phyloP scores from a whole-genome alignment of 1,284 basidiomycete species.

The Cutaneotrichosporon daszewskae region DNA sequence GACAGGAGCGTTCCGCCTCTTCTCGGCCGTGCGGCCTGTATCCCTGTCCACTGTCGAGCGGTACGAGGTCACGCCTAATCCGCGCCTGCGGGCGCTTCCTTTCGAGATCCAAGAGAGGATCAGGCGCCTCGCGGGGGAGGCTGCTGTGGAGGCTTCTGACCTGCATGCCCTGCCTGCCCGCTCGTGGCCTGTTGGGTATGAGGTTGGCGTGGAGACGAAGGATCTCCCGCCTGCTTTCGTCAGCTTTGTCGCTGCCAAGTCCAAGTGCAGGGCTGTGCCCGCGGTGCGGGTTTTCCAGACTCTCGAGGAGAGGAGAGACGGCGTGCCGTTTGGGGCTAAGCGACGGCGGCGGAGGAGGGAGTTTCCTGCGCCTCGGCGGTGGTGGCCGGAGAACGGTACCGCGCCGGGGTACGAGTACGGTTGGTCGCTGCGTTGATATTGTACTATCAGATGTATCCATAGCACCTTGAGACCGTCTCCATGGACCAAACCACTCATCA shows the following conservation, averaged over 20 bases:
- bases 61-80: constrained; percentile 17
- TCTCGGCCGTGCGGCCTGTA: constrained; percentile 24
- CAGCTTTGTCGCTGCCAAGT: not conserved
- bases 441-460: too few species aligned
- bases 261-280: not conserved
- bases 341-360: not conserved
- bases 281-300: not conserved
- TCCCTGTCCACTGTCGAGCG: constrained; percentile 15
- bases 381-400: not conserved
- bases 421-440: too few species aligned
- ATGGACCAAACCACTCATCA: too few species aligned
- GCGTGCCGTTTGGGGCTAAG: too few species aligned
- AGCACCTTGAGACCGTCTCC: too few species aligned
- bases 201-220: too few species aligned
- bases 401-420: not conserved
- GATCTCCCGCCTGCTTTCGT: too few species aligned
- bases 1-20: constrained; percentile 29
- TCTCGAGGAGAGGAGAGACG: not conserved
- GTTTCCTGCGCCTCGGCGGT: constrained; percentile 1
- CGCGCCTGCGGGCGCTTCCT: constrained; percentile 6
- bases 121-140: constrained; percentile 1
- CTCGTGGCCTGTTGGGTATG: too few species aligned
- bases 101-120: not conserved
- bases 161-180: too few species aligned
- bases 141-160: not conserved